Conservation (phyloP, 768 basidiomycete species). For the Lentinula edodes region DNA sequence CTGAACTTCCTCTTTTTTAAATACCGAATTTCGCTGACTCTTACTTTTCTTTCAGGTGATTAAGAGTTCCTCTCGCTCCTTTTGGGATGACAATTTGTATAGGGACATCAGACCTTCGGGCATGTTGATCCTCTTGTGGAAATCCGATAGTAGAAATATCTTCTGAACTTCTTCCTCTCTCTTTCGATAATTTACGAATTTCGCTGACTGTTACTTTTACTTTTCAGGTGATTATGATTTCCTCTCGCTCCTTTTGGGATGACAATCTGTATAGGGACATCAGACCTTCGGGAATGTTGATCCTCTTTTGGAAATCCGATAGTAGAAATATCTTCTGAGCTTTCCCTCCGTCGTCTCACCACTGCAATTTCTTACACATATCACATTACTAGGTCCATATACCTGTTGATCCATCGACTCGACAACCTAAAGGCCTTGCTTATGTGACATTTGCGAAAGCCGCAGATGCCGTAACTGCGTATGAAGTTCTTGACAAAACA, state of each 20-base stretch:
- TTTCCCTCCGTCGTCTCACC: constrained; percentile 29
- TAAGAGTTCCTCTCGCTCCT: not conserved
- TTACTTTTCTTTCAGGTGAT: constrained; percentile 5
- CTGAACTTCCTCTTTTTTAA: constrained; percentile 29
- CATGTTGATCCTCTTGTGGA: constrained; percentile 31
- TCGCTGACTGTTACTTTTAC: not conserved
- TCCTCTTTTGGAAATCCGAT: constrained; percentile 45
- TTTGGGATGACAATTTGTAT: constrained; percentile 27
- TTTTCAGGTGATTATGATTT: constrained; percentile 23
- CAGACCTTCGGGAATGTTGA: constrained; percentile 35
- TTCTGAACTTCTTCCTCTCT: constrained; percentile 14
- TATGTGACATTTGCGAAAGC: constrained; percentile 42
- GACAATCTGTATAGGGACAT: constrained; percentile 30
- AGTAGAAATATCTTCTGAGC: constrained; percentile 47
- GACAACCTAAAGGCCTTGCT: constrained; percentile 45
- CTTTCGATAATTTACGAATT: not conserved
- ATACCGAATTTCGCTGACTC: not conserved
- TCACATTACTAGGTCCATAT: constrained; percentile 37
- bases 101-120: constrained; percentile 38
- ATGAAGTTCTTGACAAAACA: constrained; percentile 70
- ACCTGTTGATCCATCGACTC: constrained; percentile 38
- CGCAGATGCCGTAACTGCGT: constrained; percentile 55
- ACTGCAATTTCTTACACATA: constrained; percentile 7
- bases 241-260: constrained; percentile 16
- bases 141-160: constrained; percentile 37